A percentile compares a stretch with the other conserved stretches of the same genome.
phyloP scores from a whole-genome alignment of 2,329 filamentous ascomycete species.

The Malbranchea cinnamomea region DNA sequence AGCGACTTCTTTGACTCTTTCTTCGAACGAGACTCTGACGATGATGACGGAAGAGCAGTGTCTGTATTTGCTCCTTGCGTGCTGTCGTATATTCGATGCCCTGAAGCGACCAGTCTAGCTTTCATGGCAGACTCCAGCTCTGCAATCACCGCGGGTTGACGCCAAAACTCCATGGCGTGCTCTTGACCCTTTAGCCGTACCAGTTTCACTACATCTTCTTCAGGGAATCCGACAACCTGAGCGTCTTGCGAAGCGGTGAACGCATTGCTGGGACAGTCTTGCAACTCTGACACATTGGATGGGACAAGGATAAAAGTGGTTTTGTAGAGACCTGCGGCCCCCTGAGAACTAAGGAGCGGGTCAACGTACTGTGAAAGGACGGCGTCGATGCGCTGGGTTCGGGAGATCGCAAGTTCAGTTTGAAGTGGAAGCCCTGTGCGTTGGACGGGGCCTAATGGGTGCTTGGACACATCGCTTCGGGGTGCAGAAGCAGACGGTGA shows the following conservation, averaged over 20 bases:
- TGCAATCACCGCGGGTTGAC: slow-evolving; percentile 23
- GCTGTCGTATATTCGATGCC: slow-evolving; percentile 11
- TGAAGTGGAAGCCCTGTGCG: slow-evolving; percentile 9
- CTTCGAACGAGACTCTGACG: not conserved
- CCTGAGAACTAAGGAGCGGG: slow-evolving; percentile 26
- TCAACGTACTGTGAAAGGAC: slow-evolving; percentile 27
- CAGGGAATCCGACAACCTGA: slow-evolving; percentile 26
- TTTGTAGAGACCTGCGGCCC: slow-evolving; percentile 27
- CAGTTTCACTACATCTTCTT: slow-evolving; percentile 24
- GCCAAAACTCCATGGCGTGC: slow-evolving; percentile 30
- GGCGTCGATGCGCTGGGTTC: slow-evolving; percentile 25
- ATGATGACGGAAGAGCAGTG: not conserved
- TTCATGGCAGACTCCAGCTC: slow-evolving; percentile 24
- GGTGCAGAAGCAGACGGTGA: too few relatives aligned
- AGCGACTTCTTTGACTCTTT: slow-evolving; percentile 10
- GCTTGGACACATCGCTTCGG: slow-evolving; percentile 14
- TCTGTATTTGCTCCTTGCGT: slow-evolving; percentile 3
- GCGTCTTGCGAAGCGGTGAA: slow-evolving; percentile 11
- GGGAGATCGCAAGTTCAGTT: slow-evolving; percentile 22
- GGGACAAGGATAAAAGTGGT: slow-evolving; percentile 32
- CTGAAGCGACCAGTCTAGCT: slow-evolving; percentile 14
- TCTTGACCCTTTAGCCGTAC: slow-evolving; percentile 26
- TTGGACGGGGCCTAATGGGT: slow-evolving; percentile 15
- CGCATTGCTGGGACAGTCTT: slow-evolving; percentile 10
- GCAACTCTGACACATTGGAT: slow-evolving; percentile 23